phyloP scores from a whole-genome alignment of 176 grass and related monocot species.

The Aegilops sharonensis region DNA sequence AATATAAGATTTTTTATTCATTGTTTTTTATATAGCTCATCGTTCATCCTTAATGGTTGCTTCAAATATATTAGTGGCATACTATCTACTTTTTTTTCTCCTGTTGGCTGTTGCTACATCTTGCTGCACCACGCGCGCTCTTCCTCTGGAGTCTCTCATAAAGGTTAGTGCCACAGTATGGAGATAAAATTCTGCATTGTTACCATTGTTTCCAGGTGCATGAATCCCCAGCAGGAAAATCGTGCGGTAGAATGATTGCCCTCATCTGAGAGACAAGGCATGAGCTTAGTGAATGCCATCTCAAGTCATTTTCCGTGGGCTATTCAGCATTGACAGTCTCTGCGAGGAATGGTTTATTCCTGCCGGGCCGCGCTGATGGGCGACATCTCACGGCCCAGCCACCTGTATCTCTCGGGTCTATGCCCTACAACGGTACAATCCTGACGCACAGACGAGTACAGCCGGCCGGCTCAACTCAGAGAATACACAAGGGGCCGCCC shows the following conservation, averaged over 20 bases:
- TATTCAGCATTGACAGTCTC: constrained; percentile 36
- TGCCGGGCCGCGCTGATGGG: constrained; percentile 28
- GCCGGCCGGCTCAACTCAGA: neutral
- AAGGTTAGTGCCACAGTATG: neutral
- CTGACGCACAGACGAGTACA: neutral
- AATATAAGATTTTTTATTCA: no score
- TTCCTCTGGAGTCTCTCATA: neutral
- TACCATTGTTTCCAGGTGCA: neutral
- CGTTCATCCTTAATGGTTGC: no score
- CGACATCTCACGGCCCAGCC: constrained; percentile 30
- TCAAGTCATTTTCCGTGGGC: constrained; percentile 11
- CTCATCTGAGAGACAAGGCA: neutral
- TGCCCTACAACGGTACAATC: neutral
- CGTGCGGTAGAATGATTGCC: constrained; percentile 13
- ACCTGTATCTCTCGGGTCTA: constrained; percentile 1
- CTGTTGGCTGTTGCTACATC: neutral
- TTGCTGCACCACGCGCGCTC: neutral
- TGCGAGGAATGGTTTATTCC: constrained; percentile 44
- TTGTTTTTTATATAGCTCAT: no score
- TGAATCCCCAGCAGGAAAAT: neutral
- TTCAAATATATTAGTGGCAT: neutral
- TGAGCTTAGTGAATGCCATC: neutral
- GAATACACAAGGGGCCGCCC: neutral
- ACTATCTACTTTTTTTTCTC: neutral
- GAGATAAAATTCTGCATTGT: neutral